Evolutionary conservation across 148 eudicot species (phyloP), one percentile per base, ranked within the genome.

Genomic region (Rhododendron mucronatum): DNA sequence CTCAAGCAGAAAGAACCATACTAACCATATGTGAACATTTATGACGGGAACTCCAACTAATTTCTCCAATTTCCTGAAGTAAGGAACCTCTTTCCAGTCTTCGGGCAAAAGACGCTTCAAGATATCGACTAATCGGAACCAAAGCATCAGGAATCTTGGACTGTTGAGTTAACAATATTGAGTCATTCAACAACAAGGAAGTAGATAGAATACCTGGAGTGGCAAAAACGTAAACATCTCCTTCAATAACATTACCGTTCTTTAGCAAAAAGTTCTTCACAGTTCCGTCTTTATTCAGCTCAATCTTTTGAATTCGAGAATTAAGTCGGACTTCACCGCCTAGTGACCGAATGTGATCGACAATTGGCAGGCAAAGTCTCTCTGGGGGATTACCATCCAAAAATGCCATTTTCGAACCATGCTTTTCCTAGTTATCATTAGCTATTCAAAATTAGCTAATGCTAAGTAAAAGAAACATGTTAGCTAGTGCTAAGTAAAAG

Each of bases 341-440:
- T 74, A 89, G 91, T 74, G 98, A 94, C 89, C 81, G 83, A 57
- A 97, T 91, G 87, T 95, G 99, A 78, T 97, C 92, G 82, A 90
- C 98, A 85, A 95, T 95, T 51, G 99, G 99, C 97, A 89, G 91
- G 92, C 99, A 97, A 78, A 95, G 95, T 88, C 99, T 94, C 89
- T 97, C 99, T 18, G 98, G 99, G 85, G 99, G 99, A 83, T 93
- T 97, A 50, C 99, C 99, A 90, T 97, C 99, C 88, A 97, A 89
- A 87, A 97, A 97, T 89, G 99, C 99, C 96, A 97, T 94, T 89
- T 97, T 97, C 7, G 99, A 97, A 69, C 99, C 99, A 91, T 97
- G 95, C 88, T 95, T 97, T 87, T 97, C 99, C 99, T 97, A 92
- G 84, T 85, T 69, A 83, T 83, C 15, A 50, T 28, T 51, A 47